phyloP scores from a whole-genome alignment of 75 land plant species.

The Selaginella moellendorffii region DNA sequence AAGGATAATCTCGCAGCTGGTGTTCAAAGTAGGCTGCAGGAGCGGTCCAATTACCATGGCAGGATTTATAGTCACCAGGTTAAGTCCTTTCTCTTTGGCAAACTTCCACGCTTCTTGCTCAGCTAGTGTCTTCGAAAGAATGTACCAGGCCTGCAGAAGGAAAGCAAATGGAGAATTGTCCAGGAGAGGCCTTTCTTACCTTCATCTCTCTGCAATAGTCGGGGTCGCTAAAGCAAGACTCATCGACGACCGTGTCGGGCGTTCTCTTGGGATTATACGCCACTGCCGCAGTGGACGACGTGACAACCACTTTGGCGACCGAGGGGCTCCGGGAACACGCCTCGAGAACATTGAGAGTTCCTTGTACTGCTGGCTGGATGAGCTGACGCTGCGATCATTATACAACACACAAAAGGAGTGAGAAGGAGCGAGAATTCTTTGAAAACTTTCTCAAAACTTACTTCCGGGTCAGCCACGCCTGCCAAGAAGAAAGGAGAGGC shows the following conservation, averaged over 20 bases:
- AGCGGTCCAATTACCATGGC: conserved; percentile 87
- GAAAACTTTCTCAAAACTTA: conserved; percentile 11
- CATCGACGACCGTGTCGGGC: conserved; percentile 54
- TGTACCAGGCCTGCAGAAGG: conserved; percentile 51
- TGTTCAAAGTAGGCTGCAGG: conserved; percentile 67
- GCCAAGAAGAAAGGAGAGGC: conserved; percentile 45
- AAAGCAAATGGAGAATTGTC: not conserved
- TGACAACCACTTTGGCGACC: conserved; percentile 52
- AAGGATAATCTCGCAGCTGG: conserved; percentile 62
- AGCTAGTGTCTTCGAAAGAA: conserved; percentile 74
- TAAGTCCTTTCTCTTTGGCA: conserved; percentile 47
- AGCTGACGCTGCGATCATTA: conserved; percentile 40
- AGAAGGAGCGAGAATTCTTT: no score
- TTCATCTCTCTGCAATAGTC: conserved; percentile 34
- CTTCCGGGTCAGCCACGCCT: conserved; percentile 49
- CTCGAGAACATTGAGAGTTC: conserved; percentile 65
- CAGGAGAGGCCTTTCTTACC: conserved; percentile 21
- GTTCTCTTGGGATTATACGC: conserved; percentile 22
- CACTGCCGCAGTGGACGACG: conserved; percentile 77
- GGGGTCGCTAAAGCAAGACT: conserved; percentile 52
- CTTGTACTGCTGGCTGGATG: conserved; percentile 73
- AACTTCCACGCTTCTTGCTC: conserved; percentile 85
- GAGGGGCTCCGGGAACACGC: conserved; percentile 40
- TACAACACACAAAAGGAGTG: not conserved
- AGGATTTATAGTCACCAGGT: no score